Evolutionary conservation across 768 basidiomycete genomes (phyloP).

Genomic region (Boletus rufocinnamomeus): DNA sequence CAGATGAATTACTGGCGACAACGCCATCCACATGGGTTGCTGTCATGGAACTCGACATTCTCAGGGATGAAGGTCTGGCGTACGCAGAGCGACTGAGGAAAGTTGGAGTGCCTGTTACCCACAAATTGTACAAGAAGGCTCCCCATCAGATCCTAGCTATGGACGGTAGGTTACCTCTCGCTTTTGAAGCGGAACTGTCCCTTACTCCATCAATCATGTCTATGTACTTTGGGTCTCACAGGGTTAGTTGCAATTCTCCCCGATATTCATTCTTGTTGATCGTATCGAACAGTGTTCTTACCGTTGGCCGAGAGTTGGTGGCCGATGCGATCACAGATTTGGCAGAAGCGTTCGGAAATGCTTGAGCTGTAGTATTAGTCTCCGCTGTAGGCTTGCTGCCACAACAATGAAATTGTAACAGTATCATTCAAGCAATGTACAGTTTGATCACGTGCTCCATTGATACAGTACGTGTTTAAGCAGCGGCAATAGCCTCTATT

Average conservation of each 20-base stretch:
- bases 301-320: conserved; percentile 40
- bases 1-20: conserved; percentile 52
- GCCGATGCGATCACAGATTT: conserved; percentile 39
- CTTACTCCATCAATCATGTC: conserved; percentile 1
- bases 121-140: conserved; percentile 59
- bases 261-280: conserved; percentile 10
- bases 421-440: not conserved
- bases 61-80: conserved; percentile 65
- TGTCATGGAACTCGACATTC: conserved; percentile 68
- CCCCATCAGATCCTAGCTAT: conserved; percentile 77
- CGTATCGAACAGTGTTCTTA: conserved; percentile 34
- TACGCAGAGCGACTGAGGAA: conserved; percentile 60
- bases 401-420: conserved; percentile 2
- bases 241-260: conserved; percentile 22
- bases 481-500: conserved; percentile 66
- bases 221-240: conserved; percentile 7
- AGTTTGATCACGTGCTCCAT: not conserved
- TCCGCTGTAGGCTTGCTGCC: not conserved
- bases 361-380: conserved; percentile 2
- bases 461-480: conserved; percentile 8
- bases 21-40: conserved; percentile 65
- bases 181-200: not conserved
- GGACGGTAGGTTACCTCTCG: conserved; percentile 52
- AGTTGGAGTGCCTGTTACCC: conserved; percentile 55
- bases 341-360: conserved; percentile 34